A percentile compares a stretch with the other conserved stretches of the same genome.
phyloP scores from a whole-genome alignment of 225 moss, liverwort and hornwort species.

The Thuidium tamariscinum region DNA sequence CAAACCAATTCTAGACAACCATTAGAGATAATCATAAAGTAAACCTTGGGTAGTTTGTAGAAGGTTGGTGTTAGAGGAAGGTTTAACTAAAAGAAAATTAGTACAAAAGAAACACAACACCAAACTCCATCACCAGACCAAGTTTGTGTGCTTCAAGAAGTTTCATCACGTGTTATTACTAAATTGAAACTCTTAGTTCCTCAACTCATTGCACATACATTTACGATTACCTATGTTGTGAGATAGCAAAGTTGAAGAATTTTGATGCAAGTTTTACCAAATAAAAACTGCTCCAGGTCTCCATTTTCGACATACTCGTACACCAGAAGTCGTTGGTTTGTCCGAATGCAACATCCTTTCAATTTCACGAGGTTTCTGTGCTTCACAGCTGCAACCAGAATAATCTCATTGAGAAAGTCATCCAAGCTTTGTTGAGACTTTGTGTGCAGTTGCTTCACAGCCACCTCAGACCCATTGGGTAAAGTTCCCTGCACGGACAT shows the following conservation, averaged over 20 bases:
- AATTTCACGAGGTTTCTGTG: neutral
- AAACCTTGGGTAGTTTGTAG: too few relatives aligned
- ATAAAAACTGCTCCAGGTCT: neutral
- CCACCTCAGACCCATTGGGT: slow-evolving; percentile 12
- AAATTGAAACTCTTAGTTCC: too few relatives aligned
- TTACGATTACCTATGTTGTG: too few relatives aligned
- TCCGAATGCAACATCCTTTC: neutral
- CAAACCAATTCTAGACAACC: too few relatives aligned
- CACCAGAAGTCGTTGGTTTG: neutral
- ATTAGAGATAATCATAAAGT: too few relatives aligned
- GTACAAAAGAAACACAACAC: too few relatives aligned
- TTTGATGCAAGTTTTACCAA: neutral
- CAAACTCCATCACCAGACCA: too few relatives aligned
- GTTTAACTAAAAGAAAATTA: too few relatives aligned
- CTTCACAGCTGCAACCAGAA: slow-evolving; percentile 13
- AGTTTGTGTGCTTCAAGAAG: too few relatives aligned
- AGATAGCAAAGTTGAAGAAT: neutral
- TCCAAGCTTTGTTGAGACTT: slow-evolving; percentile 17
- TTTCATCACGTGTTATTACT: too few relatives aligned
- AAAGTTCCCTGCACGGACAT: neutral
- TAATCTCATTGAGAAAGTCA: slow-evolving; percentile 6
- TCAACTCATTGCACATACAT: too few relatives aligned
- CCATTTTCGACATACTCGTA: neutral
- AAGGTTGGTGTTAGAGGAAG: too few relatives aligned
- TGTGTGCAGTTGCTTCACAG: slow-evolving; percentile 18